A percentile compares a stretch with the other conserved stretches of the same genome.
Conservation (phyloP, 169 alveolate species). For the Cryptosporidium tyzzeri region DNA sequence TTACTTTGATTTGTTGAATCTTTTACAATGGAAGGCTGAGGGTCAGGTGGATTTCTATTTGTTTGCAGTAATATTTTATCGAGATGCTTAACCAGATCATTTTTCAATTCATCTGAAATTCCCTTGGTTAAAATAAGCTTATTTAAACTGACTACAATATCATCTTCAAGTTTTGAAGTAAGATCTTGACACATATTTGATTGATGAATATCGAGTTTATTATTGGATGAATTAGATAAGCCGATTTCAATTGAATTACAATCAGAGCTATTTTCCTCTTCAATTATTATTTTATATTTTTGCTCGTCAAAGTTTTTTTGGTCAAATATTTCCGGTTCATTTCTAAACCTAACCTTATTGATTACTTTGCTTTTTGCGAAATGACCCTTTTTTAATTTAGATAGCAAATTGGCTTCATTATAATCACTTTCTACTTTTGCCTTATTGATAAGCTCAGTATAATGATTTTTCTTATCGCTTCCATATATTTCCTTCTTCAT, state of each 20-base stretch:
- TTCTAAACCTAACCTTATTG: constrained; percentile 15
- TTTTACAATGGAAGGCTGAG: neutral
- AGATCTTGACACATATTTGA: neutral
- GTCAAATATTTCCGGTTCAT: neutral
- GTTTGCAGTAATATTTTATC: neutral
- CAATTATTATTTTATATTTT: constrained; percentile 22
- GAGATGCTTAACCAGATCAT: constrained; percentile 24
- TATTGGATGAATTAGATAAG: neutral
- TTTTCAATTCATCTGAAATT: constrained; percentile 25
- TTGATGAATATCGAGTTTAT: neutral
- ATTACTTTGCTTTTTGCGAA: neutral
- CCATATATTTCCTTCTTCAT: constrained; percentile 41
- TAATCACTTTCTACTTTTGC: neutral
- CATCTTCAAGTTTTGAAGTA: neutral
- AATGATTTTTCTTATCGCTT: neutral
- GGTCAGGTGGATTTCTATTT: neutral
- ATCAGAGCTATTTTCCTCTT: neutral
- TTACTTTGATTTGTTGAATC: neutral
- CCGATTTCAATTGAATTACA: neutral
- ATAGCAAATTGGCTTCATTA: neutral
- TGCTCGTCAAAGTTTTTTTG: neutral
- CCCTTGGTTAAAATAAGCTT: constrained; percentile 33
- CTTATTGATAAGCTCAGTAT: neutral
- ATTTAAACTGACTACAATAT: constrained; percentile 7
- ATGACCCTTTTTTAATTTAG: neutral